Percentiles rank a stretch among this genome's conserved stretches.
Conservation (phyloP, 2,329 filamentous ascomycete species). For the Paracorniculantispora psalliotae region DNA sequence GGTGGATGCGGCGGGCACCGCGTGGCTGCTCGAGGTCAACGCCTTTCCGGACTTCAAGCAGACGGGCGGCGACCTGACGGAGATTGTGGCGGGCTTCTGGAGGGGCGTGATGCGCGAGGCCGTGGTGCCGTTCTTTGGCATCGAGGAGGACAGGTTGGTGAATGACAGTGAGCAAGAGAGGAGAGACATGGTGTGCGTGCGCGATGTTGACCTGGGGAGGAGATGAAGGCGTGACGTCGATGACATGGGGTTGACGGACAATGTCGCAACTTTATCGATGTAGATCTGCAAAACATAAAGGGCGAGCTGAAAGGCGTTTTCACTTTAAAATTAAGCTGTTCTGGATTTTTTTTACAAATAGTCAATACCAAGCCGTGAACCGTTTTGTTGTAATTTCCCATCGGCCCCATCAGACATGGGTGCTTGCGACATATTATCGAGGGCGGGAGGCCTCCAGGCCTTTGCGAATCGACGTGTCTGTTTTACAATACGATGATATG, state of each 20-base stretch:
- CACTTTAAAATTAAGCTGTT: not conserved
- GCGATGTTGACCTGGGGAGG: slow-evolving; percentile 49
- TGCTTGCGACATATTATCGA: too few species aligned
- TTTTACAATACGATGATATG: too few species aligned
- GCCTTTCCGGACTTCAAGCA: slow-evolving; percentile 95
- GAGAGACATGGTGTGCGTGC: slow-evolving; percentile 47
- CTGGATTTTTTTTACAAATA: too few species aligned
- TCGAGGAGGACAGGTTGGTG: slow-evolving; percentile 20
- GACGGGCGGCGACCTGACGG: slow-evolving; percentile 75
- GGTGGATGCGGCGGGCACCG: slow-evolving; percentile 58
- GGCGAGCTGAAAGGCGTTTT: not conserved
- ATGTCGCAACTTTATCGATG: slow-evolving; percentile 1
- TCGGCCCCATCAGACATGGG: not conserved
- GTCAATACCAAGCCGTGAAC: not conserved
- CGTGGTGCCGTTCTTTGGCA: slow-evolving; percentile 62
- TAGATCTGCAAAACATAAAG: not conserved
- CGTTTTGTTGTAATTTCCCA: not conserved
- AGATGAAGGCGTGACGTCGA: slow-evolving; percentile 22
- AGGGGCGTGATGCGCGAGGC: slow-evolving; percentile 63
- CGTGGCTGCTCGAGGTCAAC: slow-evolving; percentile 87
- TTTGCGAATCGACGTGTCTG: too few species aligned
- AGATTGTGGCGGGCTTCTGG: slow-evolving; percentile 72
- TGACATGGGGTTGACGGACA: not conserved
- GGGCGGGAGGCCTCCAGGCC: too few species aligned
- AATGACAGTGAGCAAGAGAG: slow-evolving; percentile 21